These are phyloP conservation scores for Didymella pinodella DNA, from an alignment of 2,329 filamentous ascomycete genomes.

Conservation along the genomic window DNA sequence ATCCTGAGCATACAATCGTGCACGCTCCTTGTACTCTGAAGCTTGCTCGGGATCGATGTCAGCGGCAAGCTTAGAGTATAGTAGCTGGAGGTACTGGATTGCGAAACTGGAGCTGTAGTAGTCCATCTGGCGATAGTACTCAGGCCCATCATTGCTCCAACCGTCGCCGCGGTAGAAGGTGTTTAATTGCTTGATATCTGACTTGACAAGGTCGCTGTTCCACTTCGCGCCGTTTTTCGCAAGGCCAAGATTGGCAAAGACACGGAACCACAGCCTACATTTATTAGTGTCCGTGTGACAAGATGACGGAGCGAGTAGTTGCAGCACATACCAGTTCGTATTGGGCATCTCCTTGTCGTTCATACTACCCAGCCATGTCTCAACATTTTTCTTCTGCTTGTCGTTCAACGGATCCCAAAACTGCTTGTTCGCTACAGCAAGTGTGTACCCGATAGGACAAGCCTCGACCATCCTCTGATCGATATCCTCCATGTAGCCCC, in stretches of 20 bases:
- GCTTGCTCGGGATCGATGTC: conserved; percentile 70
- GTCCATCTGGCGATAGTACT: conserved; percentile 82
- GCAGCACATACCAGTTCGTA: conserved; percentile 68
- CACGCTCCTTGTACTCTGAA: conserved; percentile 73
- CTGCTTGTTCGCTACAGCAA: conserved; percentile 70
- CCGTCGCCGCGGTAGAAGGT: conserved; percentile 83
- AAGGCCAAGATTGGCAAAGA: conserved; percentile 81
- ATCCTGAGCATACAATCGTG: conserved; percentile 71
- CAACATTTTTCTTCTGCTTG: conserved; percentile 70
- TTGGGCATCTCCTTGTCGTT: conserved; percentile 75
- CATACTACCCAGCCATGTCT: conserved; percentile 77
- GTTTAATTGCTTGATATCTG: conserved; percentile 79
- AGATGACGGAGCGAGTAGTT: neutral
- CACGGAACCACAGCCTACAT: conserved; percentile 80
- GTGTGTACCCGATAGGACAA: conserved; percentile 77
- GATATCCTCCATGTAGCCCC: conserved; percentile 77
- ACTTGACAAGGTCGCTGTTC: conserved; percentile 73
- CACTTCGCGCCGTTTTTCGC: conserved; percentile 77
- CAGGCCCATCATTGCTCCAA: conserved; percentile 83
- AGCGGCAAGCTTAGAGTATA: conserved; percentile 76
- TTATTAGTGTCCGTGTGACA: conserved; percentile 35
- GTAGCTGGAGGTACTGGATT: conserved; percentile 79
- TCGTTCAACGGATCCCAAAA: conserved; percentile 73
- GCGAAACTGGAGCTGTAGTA: conserved; percentile 81
- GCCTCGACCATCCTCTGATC: conserved; percentile 88